A percentile compares a stretch with the other conserved stretches of the same genome.
These are phyloP conservation scores for Verbascum thapsus DNA, from an alignment of 257 asterid genomes.

Conservation along the genomic window DNA sequence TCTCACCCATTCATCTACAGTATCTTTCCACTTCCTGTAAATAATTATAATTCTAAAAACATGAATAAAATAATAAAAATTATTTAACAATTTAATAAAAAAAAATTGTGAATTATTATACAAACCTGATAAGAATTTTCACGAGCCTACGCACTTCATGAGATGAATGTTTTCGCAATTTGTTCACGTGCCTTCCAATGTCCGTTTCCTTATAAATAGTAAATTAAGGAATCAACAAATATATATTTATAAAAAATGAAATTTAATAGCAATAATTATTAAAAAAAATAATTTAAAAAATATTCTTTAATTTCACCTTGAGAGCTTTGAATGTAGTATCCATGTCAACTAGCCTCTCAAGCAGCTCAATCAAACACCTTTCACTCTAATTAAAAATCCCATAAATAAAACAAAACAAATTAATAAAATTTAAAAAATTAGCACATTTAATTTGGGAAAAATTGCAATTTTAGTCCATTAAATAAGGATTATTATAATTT, in stretches of 20 bases:
- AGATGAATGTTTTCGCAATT: conserved; percentile 54
- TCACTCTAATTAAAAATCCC: conserved; percentile 36
- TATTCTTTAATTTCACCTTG: conserved; percentile 35
- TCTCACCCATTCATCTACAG: conserved; percentile 64
- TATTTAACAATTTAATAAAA: neutral
- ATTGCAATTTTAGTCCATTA: too few species aligned
- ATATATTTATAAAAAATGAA: neutral
- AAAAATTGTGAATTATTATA: too few species aligned
- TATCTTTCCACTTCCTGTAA: conserved; percentile 58
- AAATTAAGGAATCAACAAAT: neutral
- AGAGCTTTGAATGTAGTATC: conserved; percentile 48
- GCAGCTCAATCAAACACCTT: conserved; percentile 40
- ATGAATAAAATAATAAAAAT: neutral
- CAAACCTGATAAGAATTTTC: conserved; percentile 51
- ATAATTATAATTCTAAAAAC: conserved; percentile 1
- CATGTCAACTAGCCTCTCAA: conserved; percentile 51
- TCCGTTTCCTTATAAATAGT: conserved; percentile 43
- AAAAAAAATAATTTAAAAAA: neutral
- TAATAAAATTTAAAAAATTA: neutral
- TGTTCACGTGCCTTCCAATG: conserved; percentile 53
- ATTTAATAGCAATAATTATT: neutral
- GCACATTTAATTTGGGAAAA: too few species aligned
- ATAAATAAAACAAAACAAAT: neutral
- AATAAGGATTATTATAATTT: too few species aligned
- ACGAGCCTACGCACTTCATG: conserved; percentile 50